Evolutionary conservation across 148 eudicot genomes (phyloP), one percentile per base, ranked within the genome.

Genomic region (Suaeda aralocaspica): DNA sequence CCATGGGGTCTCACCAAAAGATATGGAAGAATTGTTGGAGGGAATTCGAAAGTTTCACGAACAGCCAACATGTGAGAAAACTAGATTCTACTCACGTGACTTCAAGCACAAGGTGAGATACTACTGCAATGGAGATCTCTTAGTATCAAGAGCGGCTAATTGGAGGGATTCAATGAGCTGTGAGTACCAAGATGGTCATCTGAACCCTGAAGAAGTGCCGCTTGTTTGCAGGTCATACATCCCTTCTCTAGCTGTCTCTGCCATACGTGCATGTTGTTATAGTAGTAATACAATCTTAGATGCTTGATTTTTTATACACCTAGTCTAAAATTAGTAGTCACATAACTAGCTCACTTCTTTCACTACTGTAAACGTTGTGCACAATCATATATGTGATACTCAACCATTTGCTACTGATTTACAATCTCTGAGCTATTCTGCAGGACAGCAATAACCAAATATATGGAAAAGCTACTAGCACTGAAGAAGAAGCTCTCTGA

Each of bases 151-250:
- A 63, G 78, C 79, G 34, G 89, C 87, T 58, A 70, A 70, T 30
- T 85, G 89, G 89, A 81, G 89, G 57, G 89, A 85, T 56, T 81
- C 89, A 1, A 76, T 85, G 14, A 70, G 74, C 21, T 83, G 76
- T 75, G 74, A 81, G 58, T 85, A 71, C 51, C 66, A 49, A 16
- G 87, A 85, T 59, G 78, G 84, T 46, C 44, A 69, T 15, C 82
- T 81, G 13, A 80, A 83, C 74, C 78, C 87, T 5, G 71, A 75
- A 2, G 67, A 76, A 45, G 18, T 87, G 64, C 91, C 91, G 36
- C 75, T 57, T 36, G 64, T 84, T 61, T 78, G 86, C 84, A 82
- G 91, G 91, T 82, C 21, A 34, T 69, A 16, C 57, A 25, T 49
- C 55, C 18, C 15, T 41, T 22, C 42, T 49, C 21, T 24, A 0